Conservation (phyloP, 148 eudicot species). For the Rhododendron griersonianum region DNA sequence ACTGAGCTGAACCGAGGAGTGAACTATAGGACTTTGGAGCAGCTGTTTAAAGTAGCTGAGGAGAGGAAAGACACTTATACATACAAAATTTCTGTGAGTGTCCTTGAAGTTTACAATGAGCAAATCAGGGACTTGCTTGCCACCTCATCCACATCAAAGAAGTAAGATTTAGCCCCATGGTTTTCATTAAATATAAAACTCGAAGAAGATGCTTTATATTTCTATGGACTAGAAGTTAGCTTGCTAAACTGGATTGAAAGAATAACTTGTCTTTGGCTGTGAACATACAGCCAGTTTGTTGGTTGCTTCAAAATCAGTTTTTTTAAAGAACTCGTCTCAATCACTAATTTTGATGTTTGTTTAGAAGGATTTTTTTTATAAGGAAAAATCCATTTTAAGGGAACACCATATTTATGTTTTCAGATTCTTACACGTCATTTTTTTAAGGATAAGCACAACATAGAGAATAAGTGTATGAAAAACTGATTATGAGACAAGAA, state of each 20-base stretch:
- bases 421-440: not conserved
- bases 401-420: not conserved
- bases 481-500: constrained; percentile 2
- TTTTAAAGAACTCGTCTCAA: not conserved
- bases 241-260: not conserved
- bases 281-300: not conserved
- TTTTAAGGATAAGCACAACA: not conserved
- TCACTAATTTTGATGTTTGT: not conserved
- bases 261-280: not conserved
- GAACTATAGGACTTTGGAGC: constrained; percentile 60
- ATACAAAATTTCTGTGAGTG: constrained; percentile 53
- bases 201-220: not conserved
- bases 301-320: not conserved
- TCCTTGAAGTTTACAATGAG: constrained; percentile 70
- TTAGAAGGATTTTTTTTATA: not conserved
- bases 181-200: not conserved
- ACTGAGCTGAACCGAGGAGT: constrained; percentile 60
- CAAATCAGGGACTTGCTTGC: constrained; percentile 65
- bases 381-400: not conserved
- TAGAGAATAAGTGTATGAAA: not conserved
- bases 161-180: constrained; percentile 27
- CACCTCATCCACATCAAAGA: constrained; percentile 48
- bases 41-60: constrained; percentile 39
- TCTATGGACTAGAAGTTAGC: not conserved
- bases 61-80: constrained; percentile 42